Percentiles rank a stretch among this genome's conserved stretches.
These are phyloP conservation scores for Ophiocordyceps camponoti-saundersi DNA, from an alignment of 2,329 filamentous ascomycete genomes.

Conservation along the genomic window DNA sequence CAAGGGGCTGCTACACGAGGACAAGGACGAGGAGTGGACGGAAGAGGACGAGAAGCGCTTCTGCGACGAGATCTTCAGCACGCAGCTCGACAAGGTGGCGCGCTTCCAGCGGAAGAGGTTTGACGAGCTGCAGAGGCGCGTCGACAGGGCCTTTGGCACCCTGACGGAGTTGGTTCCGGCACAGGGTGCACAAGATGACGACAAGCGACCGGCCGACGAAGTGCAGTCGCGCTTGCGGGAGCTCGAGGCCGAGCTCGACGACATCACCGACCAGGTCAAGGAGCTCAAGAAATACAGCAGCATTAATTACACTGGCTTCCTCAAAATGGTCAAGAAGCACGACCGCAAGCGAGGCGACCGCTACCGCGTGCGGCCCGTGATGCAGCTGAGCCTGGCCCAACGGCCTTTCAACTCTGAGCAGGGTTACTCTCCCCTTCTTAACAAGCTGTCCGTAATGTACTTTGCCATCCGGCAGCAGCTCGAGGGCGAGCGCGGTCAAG, in stretches of 20 bases:
- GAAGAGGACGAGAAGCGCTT: slow-evolving; percentile 88
- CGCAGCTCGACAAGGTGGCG: slow-evolving; percentile 89
- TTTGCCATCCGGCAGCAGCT: slow-evolving; percentile 79
- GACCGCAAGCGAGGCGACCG: slow-evolving; percentile 76
- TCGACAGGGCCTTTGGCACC: slow-evolving; percentile 44
- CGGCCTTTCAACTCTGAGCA: slow-evolving; percentile 85
- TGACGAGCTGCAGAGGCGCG: slow-evolving; percentile 33
- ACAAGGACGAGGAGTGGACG: slow-evolving; percentile 57
- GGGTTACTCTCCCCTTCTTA: slow-evolving; percentile 77
- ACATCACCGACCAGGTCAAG: slow-evolving; percentile 77
- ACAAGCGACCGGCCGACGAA: neutral
- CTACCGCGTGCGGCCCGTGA: slow-evolving; percentile 80
- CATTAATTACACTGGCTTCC: slow-evolving; percentile 93
- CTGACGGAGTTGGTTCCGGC: slow-evolving; percentile 66
- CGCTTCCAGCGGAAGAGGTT: slow-evolving; percentile 73
- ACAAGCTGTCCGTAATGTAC: slow-evolving; percentile 88
- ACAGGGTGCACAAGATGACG: slow-evolving; percentile 21
- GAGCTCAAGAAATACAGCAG: slow-evolving; percentile 90
- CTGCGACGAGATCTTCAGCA: slow-evolving; percentile 87
- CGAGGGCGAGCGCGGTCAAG: slow-evolving; percentile 32
- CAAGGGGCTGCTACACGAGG: slow-evolving; percentile 74
- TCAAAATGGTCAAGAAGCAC: slow-evolving; percentile 98
- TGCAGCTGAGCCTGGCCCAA: slow-evolving; percentile 77
- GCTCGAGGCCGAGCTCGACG: slow-evolving; percentile 65
- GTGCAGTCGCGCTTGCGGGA: slow-evolving; percentile 39